Evolutionary conservation across 176 grass and related monocot species (phyloP).

Genomic region (Tuctoria greenei): DNA sequence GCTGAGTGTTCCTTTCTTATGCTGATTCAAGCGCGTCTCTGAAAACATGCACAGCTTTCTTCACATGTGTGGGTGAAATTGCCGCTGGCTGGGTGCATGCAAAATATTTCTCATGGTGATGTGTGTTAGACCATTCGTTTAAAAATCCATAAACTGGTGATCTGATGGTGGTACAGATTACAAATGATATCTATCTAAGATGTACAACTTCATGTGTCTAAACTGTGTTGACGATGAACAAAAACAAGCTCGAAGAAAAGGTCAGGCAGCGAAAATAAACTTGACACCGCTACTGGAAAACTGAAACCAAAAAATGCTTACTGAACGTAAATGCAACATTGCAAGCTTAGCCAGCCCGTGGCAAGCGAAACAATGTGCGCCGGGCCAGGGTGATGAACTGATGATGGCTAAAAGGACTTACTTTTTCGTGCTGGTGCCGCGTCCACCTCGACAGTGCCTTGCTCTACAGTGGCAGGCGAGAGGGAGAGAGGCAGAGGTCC

Average conservation of each 20-base stretch:
- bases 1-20: neutral
- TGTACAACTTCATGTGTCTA: neutral
- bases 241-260: neutral
- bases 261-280: too few relatives aligned
- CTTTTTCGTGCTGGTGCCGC: too few relatives aligned
- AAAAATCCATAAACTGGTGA: conserved; percentile 20
- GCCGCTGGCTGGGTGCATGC: conserved; percentile 7
- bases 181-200: neutral
- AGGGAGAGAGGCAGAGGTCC: too few relatives aligned
- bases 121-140: neutral
- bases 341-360: too few relatives aligned
- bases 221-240: neutral
- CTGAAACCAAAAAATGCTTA: too few relatives aligned
- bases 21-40: neutral
- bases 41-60: conserved; percentile 6
- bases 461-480: too few relatives aligned
- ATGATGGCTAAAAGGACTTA: too few relatives aligned
- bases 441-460: too few relatives aligned
- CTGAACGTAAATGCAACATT: too few relatives aligned
- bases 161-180: conserved; percentile 21
- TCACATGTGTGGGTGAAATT: neutral
- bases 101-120: neutral
- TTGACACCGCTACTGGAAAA: too few relatives aligned
- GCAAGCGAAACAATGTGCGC: too few relatives aligned
- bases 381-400: too few relatives aligned